Evolutionary conservation across 805 yeast genomes (phyloP).

Genomic region (Lipomyces mesembrius): DNA sequence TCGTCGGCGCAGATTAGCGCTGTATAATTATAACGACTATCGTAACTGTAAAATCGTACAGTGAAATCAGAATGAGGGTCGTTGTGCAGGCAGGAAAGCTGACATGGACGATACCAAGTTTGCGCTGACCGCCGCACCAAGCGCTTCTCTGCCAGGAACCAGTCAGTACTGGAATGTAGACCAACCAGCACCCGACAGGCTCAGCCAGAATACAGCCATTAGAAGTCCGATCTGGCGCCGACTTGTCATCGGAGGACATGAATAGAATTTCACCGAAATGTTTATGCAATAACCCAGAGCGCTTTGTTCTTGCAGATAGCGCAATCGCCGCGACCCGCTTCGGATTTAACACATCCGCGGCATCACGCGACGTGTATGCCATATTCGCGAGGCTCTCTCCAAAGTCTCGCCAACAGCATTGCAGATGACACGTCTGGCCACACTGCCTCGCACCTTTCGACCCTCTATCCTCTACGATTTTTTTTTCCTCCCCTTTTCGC

Average conservation of each 20-base stretch:
- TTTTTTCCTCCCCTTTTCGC: neutral
- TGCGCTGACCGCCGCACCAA: neutral
- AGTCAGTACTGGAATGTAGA: too few species aligned
- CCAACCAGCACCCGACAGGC: neutral
- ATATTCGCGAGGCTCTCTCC: neutral
- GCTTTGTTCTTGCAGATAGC: neutral
- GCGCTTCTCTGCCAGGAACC: neutral
- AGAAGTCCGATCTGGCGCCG: neutral
- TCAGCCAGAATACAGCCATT: neutral
- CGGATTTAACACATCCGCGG: conserved; percentile 5
- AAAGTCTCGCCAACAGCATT: neutral
- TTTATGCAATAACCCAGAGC: neutral
- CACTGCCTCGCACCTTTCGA: conserved; percentile 2
- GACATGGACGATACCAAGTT: too few species aligned
- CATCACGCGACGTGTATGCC: neutral
- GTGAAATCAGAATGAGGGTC: neutral
- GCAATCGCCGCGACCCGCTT: neutral
- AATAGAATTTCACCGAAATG: neutral
- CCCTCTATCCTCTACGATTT: neutral
- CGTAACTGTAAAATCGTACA: neutral
- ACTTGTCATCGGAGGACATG: neutral
- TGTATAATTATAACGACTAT: neutral
- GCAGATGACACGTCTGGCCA: neutral
- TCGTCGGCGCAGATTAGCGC: neutral
- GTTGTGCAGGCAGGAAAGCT: too few species aligned